Percentiles rank a stretch among this genome's conserved stretches.
Evolutionary conservation across 345 rosid genomes (phyloP).

Genomic region (Sonneratia alba): DNA sequence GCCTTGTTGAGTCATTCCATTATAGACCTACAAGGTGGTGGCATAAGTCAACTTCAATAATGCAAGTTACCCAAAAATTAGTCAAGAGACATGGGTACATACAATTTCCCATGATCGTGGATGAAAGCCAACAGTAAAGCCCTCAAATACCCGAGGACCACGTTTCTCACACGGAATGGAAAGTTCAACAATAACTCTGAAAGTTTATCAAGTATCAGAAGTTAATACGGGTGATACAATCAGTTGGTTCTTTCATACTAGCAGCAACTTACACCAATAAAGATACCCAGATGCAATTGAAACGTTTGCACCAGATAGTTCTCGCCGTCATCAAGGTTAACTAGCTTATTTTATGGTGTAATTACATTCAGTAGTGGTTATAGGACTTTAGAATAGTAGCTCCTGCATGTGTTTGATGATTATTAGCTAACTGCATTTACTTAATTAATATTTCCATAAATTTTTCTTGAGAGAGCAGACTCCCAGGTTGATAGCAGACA

Average conservation of each 20-base stretch:
- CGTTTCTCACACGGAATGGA: constrained; percentile 80
- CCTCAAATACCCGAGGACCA: constrained; percentile 69
- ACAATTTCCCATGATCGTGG: constrained; percentile 94
- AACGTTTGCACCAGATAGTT: background rate
- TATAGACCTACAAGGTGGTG: constrained; percentile 47
- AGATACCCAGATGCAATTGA: background rate
- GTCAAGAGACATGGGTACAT: constrained; percentile 17
- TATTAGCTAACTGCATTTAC: no score
- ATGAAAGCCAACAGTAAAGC: constrained; percentile 94
- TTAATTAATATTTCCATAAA: background rate
- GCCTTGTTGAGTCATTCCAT: constrained; percentile 87
- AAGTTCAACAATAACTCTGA: constrained; percentile 65
- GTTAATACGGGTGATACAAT: background rate
- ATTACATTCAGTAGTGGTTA: background rate
- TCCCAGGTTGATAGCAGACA: no score
- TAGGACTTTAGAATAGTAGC: no score
- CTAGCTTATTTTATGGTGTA: background rate
- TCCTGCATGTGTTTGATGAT: no score
- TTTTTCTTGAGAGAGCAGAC: background rate
- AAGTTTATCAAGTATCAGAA: constrained; percentile 7
- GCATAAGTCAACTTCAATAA: constrained; percentile 4
- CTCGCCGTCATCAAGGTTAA: background rate
- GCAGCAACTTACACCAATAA: background rate
- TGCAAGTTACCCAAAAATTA: background rate
- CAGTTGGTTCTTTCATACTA: background rate